Percentiles rank a stretch among this genome's conserved stretches.
Evolutionary conservation across 176 grass and related monocot species (phyloP).

Genomic region (Canna indica): DNA sequence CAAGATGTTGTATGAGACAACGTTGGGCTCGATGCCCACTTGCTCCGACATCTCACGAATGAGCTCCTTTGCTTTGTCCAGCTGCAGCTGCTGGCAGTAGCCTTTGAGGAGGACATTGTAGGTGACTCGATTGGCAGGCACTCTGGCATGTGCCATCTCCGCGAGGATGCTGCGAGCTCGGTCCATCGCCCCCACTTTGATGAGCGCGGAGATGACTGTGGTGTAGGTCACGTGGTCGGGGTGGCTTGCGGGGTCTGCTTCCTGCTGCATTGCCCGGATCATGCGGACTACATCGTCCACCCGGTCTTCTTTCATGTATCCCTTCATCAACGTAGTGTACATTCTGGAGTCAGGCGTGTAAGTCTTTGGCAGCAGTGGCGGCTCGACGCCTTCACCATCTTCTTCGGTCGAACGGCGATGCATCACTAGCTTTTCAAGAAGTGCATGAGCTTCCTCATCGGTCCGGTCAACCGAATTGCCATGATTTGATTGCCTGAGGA

Average conservation of each 20-base stretch:
- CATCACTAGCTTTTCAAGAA: slow-evolving; percentile 49
- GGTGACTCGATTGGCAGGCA: slow-evolving; percentile 53
- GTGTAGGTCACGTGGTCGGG: slow-evolving; percentile 76
- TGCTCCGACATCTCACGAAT: slow-evolving; percentile 26
- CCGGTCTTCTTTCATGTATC: slow-evolving; percentile 75
- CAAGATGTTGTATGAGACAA: slow-evolving; percentile 77
- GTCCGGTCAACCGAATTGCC: background rate
- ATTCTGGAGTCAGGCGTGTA: slow-evolving; percentile 53
- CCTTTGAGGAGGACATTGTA: slow-evolving; percentile 95
- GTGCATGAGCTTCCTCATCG: slow-evolving; percentile 30
- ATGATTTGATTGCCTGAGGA: slow-evolving; percentile 26
- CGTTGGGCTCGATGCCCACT: slow-evolving; percentile 41
- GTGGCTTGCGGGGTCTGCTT: slow-evolving; percentile 35
- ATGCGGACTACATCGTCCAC: slow-evolving; percentile 61
- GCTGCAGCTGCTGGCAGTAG: slow-evolving; percentile 70
- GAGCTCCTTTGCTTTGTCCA: slow-evolving; percentile 44
- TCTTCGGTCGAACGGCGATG: background rate
- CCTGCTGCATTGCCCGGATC: slow-evolving; percentile 52
- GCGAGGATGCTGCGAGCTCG: slow-evolving; percentile 41
- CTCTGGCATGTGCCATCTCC: slow-evolving; percentile 44
- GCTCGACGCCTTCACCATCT: background rate
- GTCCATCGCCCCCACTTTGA: slow-evolving; percentile 38
- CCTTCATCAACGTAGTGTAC: slow-evolving; percentile 94
- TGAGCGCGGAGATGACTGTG: slow-evolving; percentile 60
- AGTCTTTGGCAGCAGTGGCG: slow-evolving; percentile 35